Percentiles rank a stretch among this genome's conserved stretches.
These are phyloP conservation scores for Leccinellum albellum DNA, from an alignment of 768 basidiomycete genomes.

Conservation along the genomic window DNA sequence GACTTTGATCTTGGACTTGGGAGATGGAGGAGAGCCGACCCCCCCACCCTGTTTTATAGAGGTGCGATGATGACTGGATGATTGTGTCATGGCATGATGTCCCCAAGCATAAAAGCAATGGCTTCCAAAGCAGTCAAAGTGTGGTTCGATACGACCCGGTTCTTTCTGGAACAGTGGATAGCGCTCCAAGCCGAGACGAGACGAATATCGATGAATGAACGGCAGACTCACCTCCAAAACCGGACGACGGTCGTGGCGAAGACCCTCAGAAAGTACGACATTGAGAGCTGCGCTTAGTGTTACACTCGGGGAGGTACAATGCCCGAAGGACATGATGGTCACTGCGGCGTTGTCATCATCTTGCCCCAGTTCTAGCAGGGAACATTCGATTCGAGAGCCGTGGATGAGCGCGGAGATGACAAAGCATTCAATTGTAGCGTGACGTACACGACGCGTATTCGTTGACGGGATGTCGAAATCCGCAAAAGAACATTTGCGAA, in stretches of 20 bases:
- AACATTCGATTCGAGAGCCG: neutral
- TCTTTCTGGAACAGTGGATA: neutral
- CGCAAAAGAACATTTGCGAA: neutral
- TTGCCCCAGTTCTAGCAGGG: neutral
- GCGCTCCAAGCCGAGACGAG: neutral
- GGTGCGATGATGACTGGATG: neutral
- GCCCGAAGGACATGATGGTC: neutral
- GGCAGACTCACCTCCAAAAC: neutral
- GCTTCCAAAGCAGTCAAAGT: neutral
- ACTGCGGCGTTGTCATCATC: neutral
- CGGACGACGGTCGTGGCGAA: neutral
- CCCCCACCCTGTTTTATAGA: neutral
- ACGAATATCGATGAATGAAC: neutral
- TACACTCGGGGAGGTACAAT: neutral
- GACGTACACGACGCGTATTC: neutral
- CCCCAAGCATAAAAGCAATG: neutral
- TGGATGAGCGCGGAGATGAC: neutral
- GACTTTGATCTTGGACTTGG: neutral
- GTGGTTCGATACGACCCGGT: neutral
- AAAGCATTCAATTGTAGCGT: neutral
- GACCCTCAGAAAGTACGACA: neutral
- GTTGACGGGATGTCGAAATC: neutral
- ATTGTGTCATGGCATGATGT: neutral
- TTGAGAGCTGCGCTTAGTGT: neutral
- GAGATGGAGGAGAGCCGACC: neutral